Conservation (phyloP, 306 rosid genomes). For the Betula pendula region DNA sequence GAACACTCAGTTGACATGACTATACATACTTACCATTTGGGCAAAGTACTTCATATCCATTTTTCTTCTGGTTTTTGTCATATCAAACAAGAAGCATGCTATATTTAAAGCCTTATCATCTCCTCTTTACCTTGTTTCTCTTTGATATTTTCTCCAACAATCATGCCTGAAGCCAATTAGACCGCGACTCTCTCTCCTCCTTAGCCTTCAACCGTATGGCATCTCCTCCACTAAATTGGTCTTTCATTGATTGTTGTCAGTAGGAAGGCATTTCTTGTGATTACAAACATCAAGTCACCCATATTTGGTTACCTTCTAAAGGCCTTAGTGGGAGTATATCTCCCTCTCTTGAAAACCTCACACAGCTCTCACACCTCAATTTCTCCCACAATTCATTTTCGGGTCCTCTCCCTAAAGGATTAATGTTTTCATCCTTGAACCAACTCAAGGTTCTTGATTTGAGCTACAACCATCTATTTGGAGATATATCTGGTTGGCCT, state of each 20-base stretch:
- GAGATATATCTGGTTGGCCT: too few species aligned
- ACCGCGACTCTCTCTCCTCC: neutral
- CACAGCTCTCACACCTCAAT: constrained; percentile 1
- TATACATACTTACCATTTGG: too few species aligned
- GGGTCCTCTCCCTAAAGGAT: neutral
- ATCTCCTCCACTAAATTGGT: constrained; percentile 8
- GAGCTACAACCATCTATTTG: constrained; percentile 8
- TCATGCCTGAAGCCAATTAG: neutral
- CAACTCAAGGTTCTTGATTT: constrained; percentile 5
- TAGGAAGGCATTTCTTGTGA: constrained; percentile 19
- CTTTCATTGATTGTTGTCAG: neutral
- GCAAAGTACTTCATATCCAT: too few species aligned
- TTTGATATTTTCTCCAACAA: neutral
- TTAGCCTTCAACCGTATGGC: neutral
- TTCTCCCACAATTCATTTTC: constrained; percentile 14
- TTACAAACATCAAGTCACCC: too few species aligned
- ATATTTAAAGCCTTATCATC: neutral
- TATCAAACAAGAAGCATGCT: neutral
- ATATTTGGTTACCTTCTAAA: too few species aligned
- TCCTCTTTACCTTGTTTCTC: constrained; percentile 2
- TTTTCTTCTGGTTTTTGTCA: too few species aligned
- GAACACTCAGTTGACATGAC: too few species aligned
- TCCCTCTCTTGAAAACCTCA: neutral
- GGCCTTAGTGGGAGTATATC: too few species aligned
- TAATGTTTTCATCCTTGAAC: constrained; percentile 2